phyloP scores from a whole-genome alignment of 768 basidiomycete genomes.

The Phlebiopsis flavidoalba region DNA sequence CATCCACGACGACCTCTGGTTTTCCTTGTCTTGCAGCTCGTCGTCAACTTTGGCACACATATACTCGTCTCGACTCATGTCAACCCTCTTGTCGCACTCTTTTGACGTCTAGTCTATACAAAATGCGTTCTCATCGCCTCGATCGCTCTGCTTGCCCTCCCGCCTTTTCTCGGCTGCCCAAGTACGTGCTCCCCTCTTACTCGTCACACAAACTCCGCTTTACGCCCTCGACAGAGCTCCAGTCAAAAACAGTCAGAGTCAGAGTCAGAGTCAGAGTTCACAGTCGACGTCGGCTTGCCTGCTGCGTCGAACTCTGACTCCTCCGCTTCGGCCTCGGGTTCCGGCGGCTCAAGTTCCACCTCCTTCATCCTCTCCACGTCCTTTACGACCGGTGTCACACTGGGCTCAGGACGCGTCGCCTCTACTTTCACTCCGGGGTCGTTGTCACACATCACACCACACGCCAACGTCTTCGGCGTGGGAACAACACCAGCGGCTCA shows the following conservation, averaged over 20 bases:
- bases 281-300: not conserved
- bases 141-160: slow-evolving; percentile 28
- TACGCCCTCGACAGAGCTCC: slow-evolving; percentile 11
- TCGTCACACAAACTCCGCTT: slow-evolving; percentile 11
- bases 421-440: slow-evolving; percentile 37
- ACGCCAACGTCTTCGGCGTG: slow-evolving; percentile 4
- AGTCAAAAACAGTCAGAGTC: not conserved
- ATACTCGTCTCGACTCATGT: not conserved
- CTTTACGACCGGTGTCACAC: slow-evolving; percentile 31
- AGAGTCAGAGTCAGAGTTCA: not conserved
- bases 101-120: not conserved
- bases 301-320: not conserved
- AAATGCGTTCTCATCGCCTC: slow-evolving; percentile 8
- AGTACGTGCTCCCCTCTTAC: slow-evolving; percentile 18
- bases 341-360: not conserved
- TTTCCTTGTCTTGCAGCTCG: not conserved
- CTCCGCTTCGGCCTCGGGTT: slow-evolving; percentile 3
- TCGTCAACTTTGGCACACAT: not conserved
- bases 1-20: not conserved
- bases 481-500: slow-evolving; percentile 14
- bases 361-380: slow-evolving; percentile 16
- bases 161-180: slow-evolving; percentile 40
- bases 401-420: slow-evolving; percentile 36
- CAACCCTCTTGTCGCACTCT: slow-evolving; percentile 4
- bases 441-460: slow-evolving; percentile 44